These are phyloP conservation scores for Corniculantispora saksenae DNA, from an alignment of 2,329 filamentous ascomycete genomes.

Conservation along the genomic window DNA sequence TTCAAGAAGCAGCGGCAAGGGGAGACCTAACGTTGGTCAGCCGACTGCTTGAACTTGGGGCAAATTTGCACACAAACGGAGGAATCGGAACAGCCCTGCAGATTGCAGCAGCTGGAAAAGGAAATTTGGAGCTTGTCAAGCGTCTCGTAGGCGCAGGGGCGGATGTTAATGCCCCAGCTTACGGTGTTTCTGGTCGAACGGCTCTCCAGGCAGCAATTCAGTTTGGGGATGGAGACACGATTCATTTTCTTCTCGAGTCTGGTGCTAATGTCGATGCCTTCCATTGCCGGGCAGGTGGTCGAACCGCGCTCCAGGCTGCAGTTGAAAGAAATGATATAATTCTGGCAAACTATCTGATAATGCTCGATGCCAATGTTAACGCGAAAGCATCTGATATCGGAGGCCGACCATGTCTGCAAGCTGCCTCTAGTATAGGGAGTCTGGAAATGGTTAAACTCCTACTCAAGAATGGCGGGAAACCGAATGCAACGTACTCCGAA, in stretches of 20 bases:
- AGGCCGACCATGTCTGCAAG: background rate
- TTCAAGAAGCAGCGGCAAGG: background rate
- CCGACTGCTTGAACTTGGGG: background rate
- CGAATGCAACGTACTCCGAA: background rate
- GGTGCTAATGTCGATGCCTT: background rate
- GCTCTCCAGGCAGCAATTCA: conserved; percentile 1
- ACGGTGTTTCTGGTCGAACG: background rate
- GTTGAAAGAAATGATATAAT: background rate
- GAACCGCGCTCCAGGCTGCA: background rate
- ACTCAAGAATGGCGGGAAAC: background rate
- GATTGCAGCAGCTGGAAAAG: background rate
- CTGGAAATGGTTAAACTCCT: background rate
- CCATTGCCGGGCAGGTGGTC: background rate
- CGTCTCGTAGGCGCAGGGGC: background rate
- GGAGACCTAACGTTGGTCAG: background rate
- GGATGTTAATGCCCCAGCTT: background rate
- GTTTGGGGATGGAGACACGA: background rate
- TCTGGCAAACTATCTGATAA: background rate
- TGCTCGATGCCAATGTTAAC: background rate
- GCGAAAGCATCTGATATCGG: background rate
- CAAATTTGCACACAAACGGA: background rate
- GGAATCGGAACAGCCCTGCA: background rate
- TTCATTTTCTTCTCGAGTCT: background rate
- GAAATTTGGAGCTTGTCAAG: background rate
- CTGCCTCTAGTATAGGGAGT: background rate